Percentiles rank a stretch among this genome's conserved stretches.
Evolutionary conservation across 2,329 filamentous ascomycete species (phyloP).

Genomic region (Ceratocystis cacaofunesta): DNA sequence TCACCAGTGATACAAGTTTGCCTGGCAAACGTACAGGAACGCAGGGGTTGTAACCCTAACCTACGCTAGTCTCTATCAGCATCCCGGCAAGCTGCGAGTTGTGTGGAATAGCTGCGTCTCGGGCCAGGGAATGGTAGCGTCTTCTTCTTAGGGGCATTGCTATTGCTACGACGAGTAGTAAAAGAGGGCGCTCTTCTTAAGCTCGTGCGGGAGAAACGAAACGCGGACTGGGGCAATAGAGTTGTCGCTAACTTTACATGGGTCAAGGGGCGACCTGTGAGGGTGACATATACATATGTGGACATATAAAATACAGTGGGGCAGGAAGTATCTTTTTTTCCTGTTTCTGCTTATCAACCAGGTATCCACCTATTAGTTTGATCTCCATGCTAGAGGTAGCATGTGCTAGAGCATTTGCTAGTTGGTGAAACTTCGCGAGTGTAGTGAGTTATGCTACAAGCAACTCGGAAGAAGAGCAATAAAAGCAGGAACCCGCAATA

Average conservation of each 20-base stretch:
- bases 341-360: constrained; percentile 2
- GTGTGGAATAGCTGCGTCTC: neutral
- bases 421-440: neutral
- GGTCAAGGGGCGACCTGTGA: neutral
- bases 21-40: neutral
- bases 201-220: neutral
- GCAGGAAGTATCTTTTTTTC: neutral
- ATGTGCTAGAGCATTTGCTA: neutral
- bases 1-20: neutral
- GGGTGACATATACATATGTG: neutral
- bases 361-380: constrained; percentile 11
- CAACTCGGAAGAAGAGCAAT: neutral
- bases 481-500: neutral
- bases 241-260: neutral
- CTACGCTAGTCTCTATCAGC: too few species aligned
- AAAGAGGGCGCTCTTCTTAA: neutral
- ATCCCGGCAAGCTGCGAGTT: neutral
- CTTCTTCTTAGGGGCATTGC: neutral
- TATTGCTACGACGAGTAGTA: neutral
- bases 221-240: neutral
- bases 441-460: neutral
- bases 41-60: neutral
- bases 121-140: neutral
- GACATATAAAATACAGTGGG: neutral
- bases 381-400: neutral